Conservation (phyloP, 139 green algal species). For the Chlorella vulgaris region DNA sequence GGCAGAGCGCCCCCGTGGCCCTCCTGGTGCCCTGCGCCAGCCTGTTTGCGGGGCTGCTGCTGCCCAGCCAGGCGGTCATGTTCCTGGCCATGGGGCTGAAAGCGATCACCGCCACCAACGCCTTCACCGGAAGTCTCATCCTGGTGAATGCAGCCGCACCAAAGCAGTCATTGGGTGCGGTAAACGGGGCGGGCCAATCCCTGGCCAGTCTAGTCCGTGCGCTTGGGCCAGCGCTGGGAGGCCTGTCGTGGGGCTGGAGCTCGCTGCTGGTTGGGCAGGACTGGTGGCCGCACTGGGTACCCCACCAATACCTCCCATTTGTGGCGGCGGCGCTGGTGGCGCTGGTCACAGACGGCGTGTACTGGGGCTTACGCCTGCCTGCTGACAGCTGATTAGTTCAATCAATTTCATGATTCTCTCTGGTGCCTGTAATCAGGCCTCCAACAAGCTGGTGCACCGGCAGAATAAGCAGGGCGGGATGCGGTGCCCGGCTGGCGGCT, state of each 20-base stretch:
- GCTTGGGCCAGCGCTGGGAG: constrained; percentile 61
- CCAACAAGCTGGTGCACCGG: too few species aligned
- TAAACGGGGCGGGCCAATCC: constrained; percentile 76
- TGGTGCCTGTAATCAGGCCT: too few species aligned
- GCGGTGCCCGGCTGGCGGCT: too few species aligned
- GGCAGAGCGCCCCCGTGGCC: constrained; percentile 21
- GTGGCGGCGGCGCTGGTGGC: constrained; percentile 36
- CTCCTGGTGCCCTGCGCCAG: constrained; percentile 53
- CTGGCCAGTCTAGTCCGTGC: constrained; percentile 64
- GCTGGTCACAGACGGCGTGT: constrained; percentile 30
- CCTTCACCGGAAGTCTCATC: constrained; percentile 69
- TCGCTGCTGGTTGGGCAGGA: constrained; percentile 28
- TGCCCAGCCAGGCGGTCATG: constrained; percentile 26
- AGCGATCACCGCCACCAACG: constrained; percentile 29
- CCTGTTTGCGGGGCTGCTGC: constrained; percentile 12
- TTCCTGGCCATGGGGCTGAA: constrained; percentile 31
- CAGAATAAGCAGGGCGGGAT: too few species aligned
- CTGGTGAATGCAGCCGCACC: constrained; percentile 59
- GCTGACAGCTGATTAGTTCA: background rate
- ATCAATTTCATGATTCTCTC: background rate
- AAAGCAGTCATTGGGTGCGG: constrained; percentile 45
- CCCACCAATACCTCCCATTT: constrained; percentile 71
- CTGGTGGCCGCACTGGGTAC: constrained; percentile 20
- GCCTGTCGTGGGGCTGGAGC: constrained; percentile 59
- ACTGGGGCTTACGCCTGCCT: constrained; percentile 16